Conservation (phyloP, 148 eudicot species). For the Rhododendron molle region DNA sequence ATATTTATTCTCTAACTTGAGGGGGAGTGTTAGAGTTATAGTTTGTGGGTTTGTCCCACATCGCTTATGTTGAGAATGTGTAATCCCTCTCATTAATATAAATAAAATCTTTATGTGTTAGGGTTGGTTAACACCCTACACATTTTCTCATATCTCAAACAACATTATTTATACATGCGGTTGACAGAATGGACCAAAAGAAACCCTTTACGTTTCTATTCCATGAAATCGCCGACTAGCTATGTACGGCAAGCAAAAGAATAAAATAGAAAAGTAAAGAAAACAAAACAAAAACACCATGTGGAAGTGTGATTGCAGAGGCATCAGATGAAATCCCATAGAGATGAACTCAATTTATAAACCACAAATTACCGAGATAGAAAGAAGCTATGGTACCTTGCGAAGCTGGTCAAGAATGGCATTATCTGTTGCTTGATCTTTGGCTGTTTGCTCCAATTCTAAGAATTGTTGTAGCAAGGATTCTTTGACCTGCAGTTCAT, state of each 20-base stretch:
- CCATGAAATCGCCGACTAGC: not conserved
- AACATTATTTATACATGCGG: not conserved
- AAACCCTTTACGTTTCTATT: not conserved
- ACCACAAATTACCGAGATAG: not conserved
- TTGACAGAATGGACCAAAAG: not conserved
- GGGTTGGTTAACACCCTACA: no score
- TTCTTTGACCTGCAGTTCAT: constrained; percentile 59
- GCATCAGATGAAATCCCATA: not conserved
- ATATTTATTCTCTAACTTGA: no score
- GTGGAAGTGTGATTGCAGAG: not conserved
- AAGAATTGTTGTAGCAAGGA: constrained; percentile 49
- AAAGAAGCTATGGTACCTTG: constrained; percentile 40
- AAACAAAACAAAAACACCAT: not conserved
- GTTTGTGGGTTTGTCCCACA: no score
- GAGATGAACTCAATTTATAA: not conserved
- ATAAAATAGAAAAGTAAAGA: not conserved
- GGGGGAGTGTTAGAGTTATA: no score
- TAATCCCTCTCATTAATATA: no score
- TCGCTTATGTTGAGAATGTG: no score
- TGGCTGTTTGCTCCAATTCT: constrained; percentile 84
- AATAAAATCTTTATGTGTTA: no score
- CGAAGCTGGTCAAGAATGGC: constrained; percentile 87
- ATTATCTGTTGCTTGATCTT: constrained; percentile 96
- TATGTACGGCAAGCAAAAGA: not conserved
- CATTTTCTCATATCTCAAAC: no score